A percentile compares a stretch with the other conserved stretches of the same genome.
phyloP scores from a whole-genome alignment of 352 stramenopile species.

The Globisporangium iwayamae region DNA sequence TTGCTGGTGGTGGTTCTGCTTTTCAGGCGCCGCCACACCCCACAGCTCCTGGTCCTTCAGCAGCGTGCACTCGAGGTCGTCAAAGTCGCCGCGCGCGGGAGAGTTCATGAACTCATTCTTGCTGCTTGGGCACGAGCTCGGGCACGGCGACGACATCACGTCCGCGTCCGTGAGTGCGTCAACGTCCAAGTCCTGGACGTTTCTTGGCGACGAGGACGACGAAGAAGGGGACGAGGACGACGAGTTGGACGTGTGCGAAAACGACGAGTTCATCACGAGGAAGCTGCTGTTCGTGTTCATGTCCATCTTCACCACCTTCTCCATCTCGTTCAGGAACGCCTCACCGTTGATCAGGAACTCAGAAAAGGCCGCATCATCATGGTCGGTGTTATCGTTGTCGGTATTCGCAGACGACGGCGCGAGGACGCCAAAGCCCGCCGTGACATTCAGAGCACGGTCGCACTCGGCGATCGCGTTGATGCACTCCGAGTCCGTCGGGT shows the following conservation, averaged over 20 bases:
- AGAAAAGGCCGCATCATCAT: slow-evolving; percentile 13
- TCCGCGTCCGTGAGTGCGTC: slow-evolving; percentile 45
- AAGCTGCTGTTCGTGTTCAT: slow-evolving; percentile 16
- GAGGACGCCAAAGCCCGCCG: slow-evolving; percentile 4
- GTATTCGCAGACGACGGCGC: neutral
- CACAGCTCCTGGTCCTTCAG: slow-evolving; percentile 12
- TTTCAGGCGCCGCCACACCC: neutral
- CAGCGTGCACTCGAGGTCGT: slow-evolving; percentile 32
- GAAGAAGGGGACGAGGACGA: slow-evolving; percentile 3
- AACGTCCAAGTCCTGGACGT: slow-evolving; percentile 30
- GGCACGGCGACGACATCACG: slow-evolving; percentile 44
- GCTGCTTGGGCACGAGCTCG: slow-evolving; percentile 32
- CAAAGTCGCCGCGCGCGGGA: slow-evolving; percentile 25
- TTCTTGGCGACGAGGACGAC: slow-evolving; percentile 12
- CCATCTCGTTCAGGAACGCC: slow-evolving; percentile 52
- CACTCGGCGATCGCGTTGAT: slow-evolving; percentile 5
- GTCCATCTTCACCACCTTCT: slow-evolving; percentile 46
- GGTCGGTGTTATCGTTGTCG: slow-evolving; percentile 19
- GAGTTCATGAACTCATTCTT: slow-evolving; percentile 26
- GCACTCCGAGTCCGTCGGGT: neutral
- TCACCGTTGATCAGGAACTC: slow-evolving; percentile 56
- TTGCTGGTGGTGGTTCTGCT: slow-evolving; percentile 5
- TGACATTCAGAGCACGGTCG: slow-evolving; percentile 22
- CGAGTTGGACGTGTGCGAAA: slow-evolving; percentile 2
- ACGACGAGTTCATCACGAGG: slow-evolving; percentile 9